Conservation (phyloP, 2,329 filamentous ascomycete species). For the Gyromitra esculenta region DNA sequence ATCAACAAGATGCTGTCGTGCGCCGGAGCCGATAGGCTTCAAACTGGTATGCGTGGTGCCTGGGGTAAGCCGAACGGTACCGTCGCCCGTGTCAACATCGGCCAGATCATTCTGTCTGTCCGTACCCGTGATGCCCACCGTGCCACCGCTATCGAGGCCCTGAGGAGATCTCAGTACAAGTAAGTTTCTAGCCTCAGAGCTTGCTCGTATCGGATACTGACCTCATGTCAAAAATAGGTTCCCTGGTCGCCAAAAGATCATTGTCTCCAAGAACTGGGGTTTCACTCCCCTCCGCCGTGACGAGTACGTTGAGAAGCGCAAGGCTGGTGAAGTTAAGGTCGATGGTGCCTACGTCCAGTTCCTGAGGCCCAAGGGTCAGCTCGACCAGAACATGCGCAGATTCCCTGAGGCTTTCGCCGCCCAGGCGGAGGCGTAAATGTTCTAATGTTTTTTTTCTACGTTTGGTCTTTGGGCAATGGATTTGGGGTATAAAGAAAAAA, state of each 20-base stretch:
- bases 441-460: conserved; percentile 23
- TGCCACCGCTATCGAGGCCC: conserved; percentile 93
- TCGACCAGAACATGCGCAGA: conserved; percentile 86
- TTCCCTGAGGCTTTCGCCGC: conserved; percentile 90
- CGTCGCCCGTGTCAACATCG: conserved; percentile 99
- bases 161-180: conserved; percentile 85
- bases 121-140: conserved; percentile 96
- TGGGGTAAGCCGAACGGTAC: conserved; percentile 99
- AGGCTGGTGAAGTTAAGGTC: conserved; percentile 90
- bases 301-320: conserved; percentile 96
- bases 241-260: conserved; percentile 99
- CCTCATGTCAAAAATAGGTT: conserved; percentile 79
- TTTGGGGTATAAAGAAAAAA: conserved; percentile 4
- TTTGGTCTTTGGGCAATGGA: conserved; percentile 32
- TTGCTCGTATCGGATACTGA: conserved; percentile 7
- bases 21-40: conserved; percentile 99
- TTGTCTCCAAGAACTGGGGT: conserved; percentile 99
- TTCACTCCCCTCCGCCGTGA: conserved; percentile 98
- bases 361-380: conserved; percentile 88
- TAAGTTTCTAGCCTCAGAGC: conserved; percentile 9
- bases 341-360: conserved; percentile 99
- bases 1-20: conserved; percentile 99
- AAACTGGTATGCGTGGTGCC: conserved; percentile 99
- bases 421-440: conserved; percentile 58
- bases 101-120: conserved; percentile 97